Conservation (phyloP, 2,329 filamentous ascomycete species). For the Tolypocladium tundrense region DNA sequence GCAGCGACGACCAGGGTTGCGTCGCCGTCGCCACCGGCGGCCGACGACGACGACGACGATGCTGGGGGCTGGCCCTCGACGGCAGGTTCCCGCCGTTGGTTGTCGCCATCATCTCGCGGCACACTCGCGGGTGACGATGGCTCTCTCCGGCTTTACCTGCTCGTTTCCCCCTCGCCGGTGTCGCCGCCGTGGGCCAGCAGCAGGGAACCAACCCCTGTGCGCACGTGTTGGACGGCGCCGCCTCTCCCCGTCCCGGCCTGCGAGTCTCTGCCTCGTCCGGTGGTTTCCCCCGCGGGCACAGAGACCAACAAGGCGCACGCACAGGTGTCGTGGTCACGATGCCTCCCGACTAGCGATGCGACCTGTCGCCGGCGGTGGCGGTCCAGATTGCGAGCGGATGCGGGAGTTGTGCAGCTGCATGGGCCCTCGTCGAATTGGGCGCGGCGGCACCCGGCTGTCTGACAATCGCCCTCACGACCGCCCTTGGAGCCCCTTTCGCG, state of each 20-base stretch:
- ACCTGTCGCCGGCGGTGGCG: not conserved
- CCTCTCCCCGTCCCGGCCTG: not conserved
- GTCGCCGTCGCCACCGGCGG: not conserved
- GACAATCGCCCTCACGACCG: not conserved
- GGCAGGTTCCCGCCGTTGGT: too few species aligned
- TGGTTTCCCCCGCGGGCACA: not conserved
- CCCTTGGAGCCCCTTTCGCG: not conserved
- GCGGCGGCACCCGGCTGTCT: not conserved
- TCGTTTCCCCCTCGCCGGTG: too few species aligned
- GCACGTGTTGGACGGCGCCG: not conserved
- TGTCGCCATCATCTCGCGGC: too few species aligned
- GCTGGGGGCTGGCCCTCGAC: too few species aligned
- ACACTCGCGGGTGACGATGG: not conserved
- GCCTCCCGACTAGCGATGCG: not conserved
- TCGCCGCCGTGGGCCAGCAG: not conserved
- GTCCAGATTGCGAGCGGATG: not conserved
- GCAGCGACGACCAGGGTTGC: not conserved
- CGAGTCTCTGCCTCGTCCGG: not conserved
- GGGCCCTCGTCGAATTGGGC: not conserved
- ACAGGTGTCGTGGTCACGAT: not conserved
- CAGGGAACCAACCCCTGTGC: not conserved
- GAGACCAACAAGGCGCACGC: not conserved
- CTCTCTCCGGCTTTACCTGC: not conserved
- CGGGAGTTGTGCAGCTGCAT: not conserved
- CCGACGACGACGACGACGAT: too few species aligned